Base-by-base conservation (phyloP, 129 eudicot genomes). In the Dittrichia graveolens region DNA sequence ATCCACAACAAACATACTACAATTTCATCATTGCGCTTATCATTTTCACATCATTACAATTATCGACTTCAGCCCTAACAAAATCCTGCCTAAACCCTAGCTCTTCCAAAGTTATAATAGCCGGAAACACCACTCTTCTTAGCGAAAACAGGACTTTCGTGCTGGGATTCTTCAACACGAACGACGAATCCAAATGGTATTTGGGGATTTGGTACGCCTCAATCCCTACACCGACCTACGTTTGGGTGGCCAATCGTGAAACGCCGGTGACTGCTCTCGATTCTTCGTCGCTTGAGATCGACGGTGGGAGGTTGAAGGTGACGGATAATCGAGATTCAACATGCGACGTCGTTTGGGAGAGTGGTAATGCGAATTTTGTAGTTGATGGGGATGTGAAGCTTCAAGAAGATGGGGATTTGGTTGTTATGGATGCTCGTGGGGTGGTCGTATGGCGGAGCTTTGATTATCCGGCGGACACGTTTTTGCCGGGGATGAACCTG, bases 401-500 rank as follows among this genome's bases (percentile, higher is more conserved):
- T 70, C 80, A 74, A 55, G 96, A 93, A 18, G 77, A 84, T 35
- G 98, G 98, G 7, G 78, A 93, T 65, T 66, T 93, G 58, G 89
- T 93, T 13, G 61, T 93, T 40, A 8, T 70, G 12, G 62, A 66
- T 8, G 24, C 39, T 0, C 48, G 47, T 3, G 88, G 86, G 19
- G 82, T 7, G 9, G 55, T 80, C 34, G 65, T 84, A 16, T 93
- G 98, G 98, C 78, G 79, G 56, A 89, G 95, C 79, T 93, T 93
- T 43, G 89, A 90, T 69, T 79, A 18, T 56, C 96, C 96, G 66
- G 74, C 93, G 3, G 95, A 93, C 72, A 93, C 98, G 72, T 93
- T 88, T 88, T 76, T 93, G 5, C 96, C 98, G 42, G 98, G 98
- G 46, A 87, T 89, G 96, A 89, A 89, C 75, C 68, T 93, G 77